Evolutionary conservation across 257 asterid genomes (phyloP).

Genomic region (Solanum sitiens): DNA sequence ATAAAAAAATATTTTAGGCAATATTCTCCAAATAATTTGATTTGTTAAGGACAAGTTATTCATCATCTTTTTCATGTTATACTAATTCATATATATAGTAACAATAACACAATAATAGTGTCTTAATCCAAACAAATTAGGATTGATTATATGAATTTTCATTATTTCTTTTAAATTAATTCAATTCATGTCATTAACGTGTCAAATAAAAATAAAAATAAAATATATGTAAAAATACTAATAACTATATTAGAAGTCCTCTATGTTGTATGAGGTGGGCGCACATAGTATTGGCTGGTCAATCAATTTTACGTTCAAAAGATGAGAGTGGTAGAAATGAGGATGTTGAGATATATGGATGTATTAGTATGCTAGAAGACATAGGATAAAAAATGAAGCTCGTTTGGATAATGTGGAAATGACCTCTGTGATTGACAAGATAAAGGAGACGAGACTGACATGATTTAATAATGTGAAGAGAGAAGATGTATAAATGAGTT

Average conservation of each 20-base stretch:
- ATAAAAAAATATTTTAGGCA: not conserved
- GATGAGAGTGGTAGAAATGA: too few relatives aligned
- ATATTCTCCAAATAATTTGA: not conserved
- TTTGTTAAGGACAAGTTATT: not conserved
- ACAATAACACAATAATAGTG: not conserved
- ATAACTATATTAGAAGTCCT: not conserved
- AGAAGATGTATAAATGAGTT: too few relatives aligned
- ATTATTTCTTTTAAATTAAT: too few relatives aligned
- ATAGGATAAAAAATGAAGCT: not conserved
- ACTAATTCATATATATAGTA: not conserved
- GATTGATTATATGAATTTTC: too few relatives aligned
- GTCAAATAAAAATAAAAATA: too few relatives aligned
- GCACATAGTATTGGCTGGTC: too few relatives aligned
- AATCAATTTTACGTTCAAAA: too few relatives aligned
- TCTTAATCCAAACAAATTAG: not conserved
- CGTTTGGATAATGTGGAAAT: not conserved
- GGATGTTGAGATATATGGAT: not conserved
- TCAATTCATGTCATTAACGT: too few relatives aligned
- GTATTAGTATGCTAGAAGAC: not conserved
- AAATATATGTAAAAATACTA: not conserved
- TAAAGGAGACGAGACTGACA: not conserved
- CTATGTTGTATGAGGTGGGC: not conserved
- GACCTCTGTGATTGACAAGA: not conserved
- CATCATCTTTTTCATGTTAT: not conserved
- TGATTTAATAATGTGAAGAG: not conserved